Percentiles rank a stretch among this genome's conserved stretches.
Conservation (phyloP, 2,329 filamentous ascomycete genomes). For the Trichophyton equinum region DNA sequence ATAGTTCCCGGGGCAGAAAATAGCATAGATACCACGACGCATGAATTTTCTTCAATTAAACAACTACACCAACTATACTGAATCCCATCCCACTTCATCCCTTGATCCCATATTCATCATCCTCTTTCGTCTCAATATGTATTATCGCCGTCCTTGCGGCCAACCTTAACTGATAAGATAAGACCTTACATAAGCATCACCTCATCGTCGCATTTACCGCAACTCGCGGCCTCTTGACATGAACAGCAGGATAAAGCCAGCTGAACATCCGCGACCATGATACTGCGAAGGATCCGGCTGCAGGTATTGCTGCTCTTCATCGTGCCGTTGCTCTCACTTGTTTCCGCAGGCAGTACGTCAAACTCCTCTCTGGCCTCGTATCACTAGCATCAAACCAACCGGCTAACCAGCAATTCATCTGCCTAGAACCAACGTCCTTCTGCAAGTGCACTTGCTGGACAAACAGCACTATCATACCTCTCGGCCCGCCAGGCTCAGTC, state of each 20-base stretch:
- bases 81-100: not conserved
- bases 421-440: conserved; percentile 43
- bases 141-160: no score
- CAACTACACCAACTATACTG: not conserved
- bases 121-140: no score
- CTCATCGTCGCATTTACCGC: not conserved
- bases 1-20: conserved; percentile 22
- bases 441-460: conserved; percentile 61
- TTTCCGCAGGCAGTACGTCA: conserved; percentile 26
- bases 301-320: conserved; percentile 14
- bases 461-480: conserved; percentile 55
- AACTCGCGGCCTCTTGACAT: not conserved
- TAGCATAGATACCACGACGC: not conserved
- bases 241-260: not conserved
- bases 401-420: not conserved
- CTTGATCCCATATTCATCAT: not conserved
- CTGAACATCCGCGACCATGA: not conserved
- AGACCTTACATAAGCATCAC: not conserved
- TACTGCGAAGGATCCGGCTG: conserved; percentile 3
- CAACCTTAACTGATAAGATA: not conserved
- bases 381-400: not conserved
- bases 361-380: not conserved
- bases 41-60: not conserved
- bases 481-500: conserved; percentile 36
- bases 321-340: conserved; percentile 21